Evolutionary conservation across 768 basidiomycete species (phyloP), one percentile per base, ranked within the genome.

Genomic region (Rhizopogon vesiculosus): DNA sequence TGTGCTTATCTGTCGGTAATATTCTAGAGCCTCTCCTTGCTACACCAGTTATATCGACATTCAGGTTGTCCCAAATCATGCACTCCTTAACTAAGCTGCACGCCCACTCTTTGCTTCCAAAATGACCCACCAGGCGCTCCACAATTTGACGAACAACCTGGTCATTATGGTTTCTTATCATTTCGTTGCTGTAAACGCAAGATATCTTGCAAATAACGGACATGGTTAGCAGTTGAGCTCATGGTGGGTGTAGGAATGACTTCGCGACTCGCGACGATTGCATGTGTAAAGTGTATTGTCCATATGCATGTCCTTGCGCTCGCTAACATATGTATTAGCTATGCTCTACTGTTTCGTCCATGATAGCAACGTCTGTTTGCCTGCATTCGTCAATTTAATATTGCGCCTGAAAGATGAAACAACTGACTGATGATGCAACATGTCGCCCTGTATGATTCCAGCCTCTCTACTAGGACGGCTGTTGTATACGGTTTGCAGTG

Each of bases 131-230:
- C 73, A 81, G 58, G 91, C 90, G 6, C 79, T 96, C 35, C 90
- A 91, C 72, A 78, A 81, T 53, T 79, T 96, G 52, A 88, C 91
- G 56, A 94, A 93, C 71, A 75, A 83, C 29, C 84, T 98, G 87
- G 64, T 92, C 61, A 85, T 89, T 5, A 87, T 94, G 54, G 86
- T 98, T 53, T 81, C 84, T 45, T 97, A 95, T 71, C 95, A 98
- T 74, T 83, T 96, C 63, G 76, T 98, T 50, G 87, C 91, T 35
- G 91, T 96, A 58, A 95, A 95, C 64, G 83, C 84, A 41, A 79
- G 79, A 19, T 64, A 76, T 58, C 58, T 79, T 66, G 66, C 68
- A 69, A 56, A 59, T 57, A 58, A 65, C 44, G 53, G 62, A 51
- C n/a, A 66, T 63, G 57, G 59, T 61, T 40, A 58, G 59, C 49